A percentile compares a stretch with the other conserved stretches of the same genome.
Conservation (phyloP, 164 flowering plant species). For the Umbellularia californica region DNA sequence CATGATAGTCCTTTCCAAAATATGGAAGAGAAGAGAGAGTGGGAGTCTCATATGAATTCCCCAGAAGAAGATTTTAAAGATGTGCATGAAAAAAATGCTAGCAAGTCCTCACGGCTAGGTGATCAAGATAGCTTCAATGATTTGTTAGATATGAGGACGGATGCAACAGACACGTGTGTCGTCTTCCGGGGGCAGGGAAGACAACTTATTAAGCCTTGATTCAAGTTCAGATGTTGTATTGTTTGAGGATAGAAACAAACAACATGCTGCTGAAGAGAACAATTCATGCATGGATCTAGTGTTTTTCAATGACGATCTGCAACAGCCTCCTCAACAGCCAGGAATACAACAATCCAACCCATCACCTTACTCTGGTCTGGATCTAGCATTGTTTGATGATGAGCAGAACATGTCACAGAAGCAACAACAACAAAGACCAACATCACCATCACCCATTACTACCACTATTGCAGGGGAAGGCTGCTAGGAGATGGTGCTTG, state of each 20-base stretch:
- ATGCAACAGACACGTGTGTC: neutral
- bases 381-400: constrained; percentile 26
- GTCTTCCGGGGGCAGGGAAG: neutral
- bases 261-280: too few relatives aligned
- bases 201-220: neutral
- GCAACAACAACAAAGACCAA: neutral
- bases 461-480: constrained; percentile 1
- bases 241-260: neutral
- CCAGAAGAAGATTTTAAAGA: constrained; percentile 15
- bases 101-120: too few relatives aligned
- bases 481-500: constrained; percentile 53
- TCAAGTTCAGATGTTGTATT: neutral
- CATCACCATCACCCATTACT: neutral
- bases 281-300: too few relatives aligned
- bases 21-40: constrained; percentile 1
- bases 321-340: neutral
- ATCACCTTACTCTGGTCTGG: constrained; percentile 19
- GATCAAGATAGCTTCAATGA: neutral
- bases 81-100: constrained; percentile 3
- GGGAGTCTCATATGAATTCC: neutral
- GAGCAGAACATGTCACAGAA: neutral
- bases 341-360: neutral
- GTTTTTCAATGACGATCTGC: neutral
- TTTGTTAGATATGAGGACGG: neutral
- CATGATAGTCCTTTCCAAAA: too few relatives aligned